phyloP scores from a whole-genome alignment of 352 stramenopile species.

The Phytopythium aichiense region DNA sequence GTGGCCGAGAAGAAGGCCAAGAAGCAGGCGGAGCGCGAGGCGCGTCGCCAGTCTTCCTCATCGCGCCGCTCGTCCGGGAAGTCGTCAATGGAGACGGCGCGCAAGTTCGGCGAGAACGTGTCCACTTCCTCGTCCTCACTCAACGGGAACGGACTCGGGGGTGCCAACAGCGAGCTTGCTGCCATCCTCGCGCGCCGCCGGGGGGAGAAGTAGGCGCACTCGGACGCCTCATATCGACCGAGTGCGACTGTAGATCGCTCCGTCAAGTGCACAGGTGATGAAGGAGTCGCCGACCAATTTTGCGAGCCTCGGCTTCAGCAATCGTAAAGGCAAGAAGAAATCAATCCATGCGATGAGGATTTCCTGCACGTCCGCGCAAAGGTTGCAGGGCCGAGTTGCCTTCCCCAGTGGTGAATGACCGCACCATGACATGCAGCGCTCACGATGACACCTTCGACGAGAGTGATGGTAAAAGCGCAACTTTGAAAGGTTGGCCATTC shows the following conservation, averaged over 20 bases:
- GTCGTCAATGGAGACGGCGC: conserved; percentile 45
- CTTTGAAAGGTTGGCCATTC: too few relatives aligned
- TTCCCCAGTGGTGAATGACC: too few relatives aligned
- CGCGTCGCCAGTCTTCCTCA: conserved; percentile 40
- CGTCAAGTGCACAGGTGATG: not conserved
- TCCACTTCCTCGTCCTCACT: conserved; percentile 23
- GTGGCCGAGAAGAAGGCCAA: conserved; percentile 87
- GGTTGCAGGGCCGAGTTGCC: too few relatives aligned
- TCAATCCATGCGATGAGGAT: too few relatives aligned
- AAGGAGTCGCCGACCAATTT: not conserved
- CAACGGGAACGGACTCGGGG: conserved; percentile 46
- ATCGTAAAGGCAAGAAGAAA: too few relatives aligned
- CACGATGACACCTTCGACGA: too few relatives aligned
- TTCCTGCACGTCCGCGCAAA: too few relatives aligned
- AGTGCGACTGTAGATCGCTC: not conserved
- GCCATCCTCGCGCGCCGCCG: conserved; percentile 73
- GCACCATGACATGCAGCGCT: too few relatives aligned
- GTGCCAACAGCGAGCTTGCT: conserved; percentile 78
- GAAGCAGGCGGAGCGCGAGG: conserved; percentile 74
- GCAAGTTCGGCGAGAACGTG: conserved; percentile 75
- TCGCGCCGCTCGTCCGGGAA: conserved; percentile 40
- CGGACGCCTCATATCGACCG: not conserved
- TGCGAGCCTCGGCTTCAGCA: not conserved
- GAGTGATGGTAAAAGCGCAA: too few relatives aligned
- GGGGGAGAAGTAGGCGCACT: conserved; percentile 18